Evolutionary conservation across 2,329 filamentous ascomycete genomes (phyloP).

Genomic region (Penicillium sp.): DNA sequence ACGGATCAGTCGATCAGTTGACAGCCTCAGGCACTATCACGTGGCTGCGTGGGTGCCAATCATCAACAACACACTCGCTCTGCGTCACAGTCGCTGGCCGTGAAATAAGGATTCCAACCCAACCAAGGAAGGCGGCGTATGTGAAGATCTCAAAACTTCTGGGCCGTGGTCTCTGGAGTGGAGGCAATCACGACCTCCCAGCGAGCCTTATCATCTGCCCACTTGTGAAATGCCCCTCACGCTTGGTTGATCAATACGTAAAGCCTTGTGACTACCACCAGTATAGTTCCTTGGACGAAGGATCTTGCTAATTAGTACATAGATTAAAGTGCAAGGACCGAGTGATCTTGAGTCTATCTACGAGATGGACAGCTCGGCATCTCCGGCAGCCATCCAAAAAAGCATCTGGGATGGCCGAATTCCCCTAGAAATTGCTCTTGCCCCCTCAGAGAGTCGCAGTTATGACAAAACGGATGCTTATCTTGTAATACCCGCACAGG

Average conservation of each 20-base stretch:
- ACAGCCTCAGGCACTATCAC: slow-evolving; percentile 18
- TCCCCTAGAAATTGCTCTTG: slow-evolving; percentile 62
- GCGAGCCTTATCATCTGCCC: slow-evolving; percentile 7
- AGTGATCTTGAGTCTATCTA: background rate
- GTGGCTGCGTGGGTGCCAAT: slow-evolving; percentile 4
- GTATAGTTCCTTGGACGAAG: too few relatives aligned
- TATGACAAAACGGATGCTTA: slow-evolving; percentile 65
- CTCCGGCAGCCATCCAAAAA: slow-evolving; percentile 43
- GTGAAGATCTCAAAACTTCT: background rate
- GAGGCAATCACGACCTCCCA: slow-evolving; percentile 12
- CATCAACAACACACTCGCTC: background rate
- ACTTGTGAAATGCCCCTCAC: slow-evolving; percentile 8
- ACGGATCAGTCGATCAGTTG: background rate
- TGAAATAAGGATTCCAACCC: background rate
- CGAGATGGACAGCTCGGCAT: slow-evolving; percentile 34
- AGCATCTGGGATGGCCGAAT: slow-evolving; percentile 63
- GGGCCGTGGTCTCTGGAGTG: slow-evolving; percentile 11
- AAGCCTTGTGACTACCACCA: background rate
- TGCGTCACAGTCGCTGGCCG: background rate
- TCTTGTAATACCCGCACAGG: slow-evolving; percentile 47
- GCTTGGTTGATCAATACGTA: slow-evolving; percentile 2
- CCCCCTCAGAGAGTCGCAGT: slow-evolving; percentile 62
- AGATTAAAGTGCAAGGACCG: background rate
- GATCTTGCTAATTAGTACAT: background rate
- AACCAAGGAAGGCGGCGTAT: background rate